Evolutionary conservation across 805 yeast genomes (phyloP).

Genomic region (Starmera caribaea): DNA sequence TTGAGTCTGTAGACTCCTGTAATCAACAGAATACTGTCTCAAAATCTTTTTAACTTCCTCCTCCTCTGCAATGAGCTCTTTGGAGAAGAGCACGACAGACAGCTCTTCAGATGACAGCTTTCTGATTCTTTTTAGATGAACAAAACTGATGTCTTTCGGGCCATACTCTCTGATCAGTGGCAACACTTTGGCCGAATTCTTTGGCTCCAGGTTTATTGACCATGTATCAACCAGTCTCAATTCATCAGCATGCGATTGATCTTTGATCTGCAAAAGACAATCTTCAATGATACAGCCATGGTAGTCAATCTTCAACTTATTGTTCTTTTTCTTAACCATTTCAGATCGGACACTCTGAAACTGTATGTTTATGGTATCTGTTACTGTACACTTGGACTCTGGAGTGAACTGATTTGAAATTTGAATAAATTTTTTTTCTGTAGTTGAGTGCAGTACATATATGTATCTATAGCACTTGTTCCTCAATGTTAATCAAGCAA

Average conservation of each 20-base stretch:
- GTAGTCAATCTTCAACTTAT: conserved; percentile 32
- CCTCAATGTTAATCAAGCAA: too few species aligned
- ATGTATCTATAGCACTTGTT: too few species aligned
- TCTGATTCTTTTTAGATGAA: conserved; percentile 47
- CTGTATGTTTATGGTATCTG: not conserved
- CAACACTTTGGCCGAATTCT: conserved; percentile 16
- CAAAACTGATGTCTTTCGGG: conserved; percentile 17
- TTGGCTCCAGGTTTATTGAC: conserved; percentile 37
- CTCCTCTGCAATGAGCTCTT: conserved; percentile 20
- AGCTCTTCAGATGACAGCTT: conserved; percentile 23
- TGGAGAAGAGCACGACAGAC: conserved; percentile 39
- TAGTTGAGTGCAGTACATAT: too few species aligned
- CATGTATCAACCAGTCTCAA: conserved; percentile 31
- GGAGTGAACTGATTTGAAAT: too few species aligned
- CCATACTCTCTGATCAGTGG: conserved; percentile 17
- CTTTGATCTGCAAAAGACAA: conserved; percentile 35
- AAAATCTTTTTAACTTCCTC: conserved; percentile 16
- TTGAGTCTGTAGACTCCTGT: conserved; percentile 10
- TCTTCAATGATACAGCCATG: conserved; percentile 34
- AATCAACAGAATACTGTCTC: conserved; percentile 9
- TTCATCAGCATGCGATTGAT: conserved; percentile 10
- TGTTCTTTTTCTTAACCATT: conserved; percentile 28
- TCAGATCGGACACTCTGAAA: not conserved
- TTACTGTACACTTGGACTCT: not conserved
- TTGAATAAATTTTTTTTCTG: too few species aligned